Evolutionary conservation across 2,329 filamentous ascomycete species (phyloP).

Genomic region (Fusarium liriodendri): DNA sequence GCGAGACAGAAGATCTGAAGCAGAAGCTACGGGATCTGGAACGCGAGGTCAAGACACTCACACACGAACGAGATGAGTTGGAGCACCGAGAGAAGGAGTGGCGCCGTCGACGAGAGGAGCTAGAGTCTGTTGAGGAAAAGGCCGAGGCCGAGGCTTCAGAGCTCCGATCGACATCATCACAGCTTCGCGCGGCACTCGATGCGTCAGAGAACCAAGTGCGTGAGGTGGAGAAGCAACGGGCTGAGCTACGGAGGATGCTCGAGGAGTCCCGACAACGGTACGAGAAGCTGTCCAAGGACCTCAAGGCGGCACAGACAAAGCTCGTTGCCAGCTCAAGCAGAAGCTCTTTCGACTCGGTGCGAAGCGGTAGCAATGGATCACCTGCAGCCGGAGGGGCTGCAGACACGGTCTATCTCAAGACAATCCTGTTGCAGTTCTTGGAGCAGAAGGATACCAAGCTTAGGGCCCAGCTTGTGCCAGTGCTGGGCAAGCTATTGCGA

Average conservation of each 20-base stretch:
- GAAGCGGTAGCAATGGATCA: slow-evolving; percentile 49
- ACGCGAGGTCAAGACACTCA: slow-evolving; percentile 75
- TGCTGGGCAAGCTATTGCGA: slow-evolving; percentile 79
- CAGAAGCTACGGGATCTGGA: slow-evolving; percentile 84
- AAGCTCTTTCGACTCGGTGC: slow-evolving; percentile 52
- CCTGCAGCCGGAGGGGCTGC: slow-evolving; percentile 42
- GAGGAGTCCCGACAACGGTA: slow-evolving; percentile 82
- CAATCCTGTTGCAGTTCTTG: slow-evolving; percentile 82
- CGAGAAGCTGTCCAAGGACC: slow-evolving; percentile 81
- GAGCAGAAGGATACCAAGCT: slow-evolving; percentile 84
- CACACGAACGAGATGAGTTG: slow-evolving; percentile 82
- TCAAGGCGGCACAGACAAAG: slow-evolving; percentile 64
- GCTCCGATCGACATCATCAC: slow-evolving; percentile 79
- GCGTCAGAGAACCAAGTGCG: slow-evolving; percentile 86
- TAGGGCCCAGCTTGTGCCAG: slow-evolving; percentile 80
- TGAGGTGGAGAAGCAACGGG: slow-evolving; percentile 85
- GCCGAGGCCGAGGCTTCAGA: slow-evolving; percentile 80
- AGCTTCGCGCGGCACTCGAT: slow-evolving; percentile 84
- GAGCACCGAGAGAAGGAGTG: slow-evolving; percentile 80
- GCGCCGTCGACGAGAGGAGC: slow-evolving; percentile 77
- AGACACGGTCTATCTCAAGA: slow-evolving; percentile 79
- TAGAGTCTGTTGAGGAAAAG: slow-evolving; percentile 77
- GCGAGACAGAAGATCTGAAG: slow-evolving; percentile 90
- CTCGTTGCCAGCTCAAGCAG: slow-evolving; percentile 59
- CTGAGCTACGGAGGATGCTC: slow-evolving; percentile 78